Conservation (phyloP, 2,329 filamentous ascomycete species). For the Mycosphaerella sp. region DNA sequence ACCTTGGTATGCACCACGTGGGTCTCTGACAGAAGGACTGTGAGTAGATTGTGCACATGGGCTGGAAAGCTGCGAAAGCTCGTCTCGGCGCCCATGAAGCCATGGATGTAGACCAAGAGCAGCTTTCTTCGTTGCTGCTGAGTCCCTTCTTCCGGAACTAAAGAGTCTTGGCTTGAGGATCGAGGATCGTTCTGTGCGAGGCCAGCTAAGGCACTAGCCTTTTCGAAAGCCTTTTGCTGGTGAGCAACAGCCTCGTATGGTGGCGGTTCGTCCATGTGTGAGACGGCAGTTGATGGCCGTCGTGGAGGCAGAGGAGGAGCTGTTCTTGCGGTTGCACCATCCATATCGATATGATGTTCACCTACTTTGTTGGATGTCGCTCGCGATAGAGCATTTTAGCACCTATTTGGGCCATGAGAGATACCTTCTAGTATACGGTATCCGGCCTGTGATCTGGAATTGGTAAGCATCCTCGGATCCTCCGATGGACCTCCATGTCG, state of each 20-base stretch:
- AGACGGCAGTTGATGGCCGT: constrained; percentile 9
- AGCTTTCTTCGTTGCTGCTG: constrained; percentile 48
- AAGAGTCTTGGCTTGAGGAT: constrained; percentile 42
- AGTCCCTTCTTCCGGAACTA: constrained; percentile 35
- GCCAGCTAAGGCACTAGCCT: constrained; percentile 8
- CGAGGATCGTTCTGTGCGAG: constrained; percentile 35
- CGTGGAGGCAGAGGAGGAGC: background rate
- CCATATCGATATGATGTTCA: background rate
- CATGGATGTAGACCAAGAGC: constrained; percentile 78
- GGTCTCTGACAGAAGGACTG: constrained; percentile 58
- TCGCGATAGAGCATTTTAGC: background rate
- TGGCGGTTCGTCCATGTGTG: constrained; percentile 13
- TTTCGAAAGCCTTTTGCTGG: constrained; percentile 18
- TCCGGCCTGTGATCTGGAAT: background rate
- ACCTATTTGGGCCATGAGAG: background rate
- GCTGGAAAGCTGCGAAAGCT: constrained; percentile 84
- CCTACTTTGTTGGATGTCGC: background rate
- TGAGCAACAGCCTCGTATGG: constrained; percentile 18
- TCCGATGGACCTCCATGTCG: too few relatives aligned
- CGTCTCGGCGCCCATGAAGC: constrained; percentile 81
- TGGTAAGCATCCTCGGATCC: background rate
- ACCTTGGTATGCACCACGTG: constrained; percentile 83
- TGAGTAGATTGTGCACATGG: constrained; percentile 72
- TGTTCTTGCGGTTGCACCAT: background rate
- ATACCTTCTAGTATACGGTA: background rate